phyloP scores from a whole-genome alignment of 176 grass and related monocot species.

The Lolium perenne region DNA sequence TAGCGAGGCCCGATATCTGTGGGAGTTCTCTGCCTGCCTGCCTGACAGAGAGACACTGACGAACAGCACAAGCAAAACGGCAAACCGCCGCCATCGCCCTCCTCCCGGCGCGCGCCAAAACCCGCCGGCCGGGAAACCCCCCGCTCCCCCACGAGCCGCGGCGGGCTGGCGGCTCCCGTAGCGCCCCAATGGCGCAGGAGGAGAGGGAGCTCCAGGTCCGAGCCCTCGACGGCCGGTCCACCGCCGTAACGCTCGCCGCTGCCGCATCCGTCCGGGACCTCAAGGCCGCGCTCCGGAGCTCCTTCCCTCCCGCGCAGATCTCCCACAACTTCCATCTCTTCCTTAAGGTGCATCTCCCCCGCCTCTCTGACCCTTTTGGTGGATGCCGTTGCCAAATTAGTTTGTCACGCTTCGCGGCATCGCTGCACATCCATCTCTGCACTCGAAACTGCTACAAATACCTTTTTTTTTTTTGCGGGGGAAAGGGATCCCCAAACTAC shows the following conservation, averaged over 20 bases:
- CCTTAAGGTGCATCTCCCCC: slow-evolving; percentile 58
- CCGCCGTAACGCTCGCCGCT: slow-evolving; percentile 41
- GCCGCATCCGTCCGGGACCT: slow-evolving; percentile 65
- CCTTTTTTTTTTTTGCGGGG: no score
- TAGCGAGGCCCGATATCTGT: no score
- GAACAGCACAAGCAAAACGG: background rate
- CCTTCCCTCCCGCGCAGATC: slow-evolving; percentile 69
- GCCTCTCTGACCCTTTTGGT: background rate
- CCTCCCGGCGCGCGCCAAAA: slow-evolving; percentile 41
- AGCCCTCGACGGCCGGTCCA: slow-evolving; percentile 67
- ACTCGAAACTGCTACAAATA: background rate
- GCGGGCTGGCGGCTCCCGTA: background rate
- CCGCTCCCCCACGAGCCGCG: background rate
- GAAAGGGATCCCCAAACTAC: no score
- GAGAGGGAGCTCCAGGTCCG: slow-evolving; percentile 69
- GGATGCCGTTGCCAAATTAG: background rate
- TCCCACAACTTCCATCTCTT: slow-evolving; percentile 81
- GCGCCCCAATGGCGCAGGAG: slow-evolving; percentile 27
- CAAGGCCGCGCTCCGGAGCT: slow-evolving; percentile 68
- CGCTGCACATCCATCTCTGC: background rate
- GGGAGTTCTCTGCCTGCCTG: background rate
- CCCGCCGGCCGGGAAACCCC: background rate
- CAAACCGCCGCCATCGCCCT: slow-evolving; percentile 20
- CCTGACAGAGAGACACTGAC: background rate
- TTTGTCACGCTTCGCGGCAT: background rate